Evolutionary conservation across 1,284 basidiomycete genomes (phyloP).

Genomic region (Inonotus hispidus): DNA sequence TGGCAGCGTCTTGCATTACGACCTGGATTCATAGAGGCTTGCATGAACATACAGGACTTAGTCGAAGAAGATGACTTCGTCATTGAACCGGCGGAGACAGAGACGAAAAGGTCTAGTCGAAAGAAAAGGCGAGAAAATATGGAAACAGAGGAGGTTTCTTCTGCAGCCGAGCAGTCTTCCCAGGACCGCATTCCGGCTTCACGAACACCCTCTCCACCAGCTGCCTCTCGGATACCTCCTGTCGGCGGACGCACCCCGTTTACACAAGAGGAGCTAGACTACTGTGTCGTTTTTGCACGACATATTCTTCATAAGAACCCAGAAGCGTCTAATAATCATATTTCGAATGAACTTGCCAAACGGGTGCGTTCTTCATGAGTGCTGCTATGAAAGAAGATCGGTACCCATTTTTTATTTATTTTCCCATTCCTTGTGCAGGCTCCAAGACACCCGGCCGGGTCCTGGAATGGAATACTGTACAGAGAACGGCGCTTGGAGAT

Average conservation of each 20-base stretch:
- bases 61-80: conserved; percentile 39
- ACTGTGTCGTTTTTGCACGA: conserved; percentile 31
- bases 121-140: conserved; percentile 2
- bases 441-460: conserved; percentile 19
- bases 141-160: conserved; percentile 11
- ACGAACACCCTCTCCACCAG: conserved; percentile 41
- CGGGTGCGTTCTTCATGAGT: conserved; percentile 26
- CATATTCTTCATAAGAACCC: conserved; percentile 30
- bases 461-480: conserved; percentile 13
- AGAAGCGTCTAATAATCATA: conserved; percentile 21
- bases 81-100: conserved; percentile 19
- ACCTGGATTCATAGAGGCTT: conserved; percentile 51
- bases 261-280: conserved; percentile 42
- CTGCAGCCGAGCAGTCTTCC: neutral
- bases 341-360: conserved; percentile 25
- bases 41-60: conserved; percentile 38
- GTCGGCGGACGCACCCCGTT: conserved; percentile 34
- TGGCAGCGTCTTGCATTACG: conserved; percentile 37
- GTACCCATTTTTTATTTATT: neutral
- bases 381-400: neutral
- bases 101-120: conserved; percentile 14
- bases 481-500: neutral
- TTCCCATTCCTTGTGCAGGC: conserved; percentile 26
- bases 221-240: conserved; percentile 26
- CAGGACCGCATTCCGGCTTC: neutral